phyloP scores from a whole-genome alignment of 176 grass and related monocot genomes.

The Luzula sylvatica region DNA sequence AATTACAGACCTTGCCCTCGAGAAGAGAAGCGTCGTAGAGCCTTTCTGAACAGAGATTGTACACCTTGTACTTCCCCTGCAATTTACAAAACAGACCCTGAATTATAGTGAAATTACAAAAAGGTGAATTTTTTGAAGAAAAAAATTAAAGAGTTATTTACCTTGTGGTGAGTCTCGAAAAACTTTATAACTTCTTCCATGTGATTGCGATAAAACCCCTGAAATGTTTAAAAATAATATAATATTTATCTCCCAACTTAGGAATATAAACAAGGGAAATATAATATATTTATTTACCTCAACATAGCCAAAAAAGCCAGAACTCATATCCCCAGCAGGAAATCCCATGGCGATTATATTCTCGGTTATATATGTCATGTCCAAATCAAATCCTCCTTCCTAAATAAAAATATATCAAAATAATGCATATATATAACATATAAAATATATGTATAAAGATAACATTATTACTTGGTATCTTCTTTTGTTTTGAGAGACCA shows the following conservation, averaged over 20 bases:
- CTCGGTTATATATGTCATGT: constrained; percentile 99
- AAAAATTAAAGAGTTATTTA: constrained; percentile 26
- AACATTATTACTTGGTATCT: constrained; percentile 51
- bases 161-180: constrained; percentile 98
- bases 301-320: constrained; percentile 99
- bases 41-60: constrained; percentile 97
- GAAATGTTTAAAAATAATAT: constrained; percentile 20
- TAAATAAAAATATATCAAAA: constrained; percentile 25
- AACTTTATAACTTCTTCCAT: constrained; percentile 99
- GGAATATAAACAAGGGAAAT: not conserved
- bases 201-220: constrained; percentile 98
- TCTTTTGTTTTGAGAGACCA: constrained; percentile 97
- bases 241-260: not conserved
- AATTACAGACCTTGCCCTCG: constrained; percentile 79
- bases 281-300: constrained; percentile 46
- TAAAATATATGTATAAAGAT: no score
- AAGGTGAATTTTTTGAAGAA: not conserved
- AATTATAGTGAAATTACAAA: not conserved
- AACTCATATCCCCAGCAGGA: constrained; percentile 95
- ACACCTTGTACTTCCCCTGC: constrained; percentile 98
- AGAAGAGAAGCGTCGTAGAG: constrained; percentile 94
- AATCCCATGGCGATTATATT: constrained; percentile 99
- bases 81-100: constrained; percentile 19
- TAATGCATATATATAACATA: no score
- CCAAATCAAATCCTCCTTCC: constrained; percentile 99